Percentiles rank a stretch among this genome's conserved stretches.
Conservation (phyloP, 2,329 filamentous ascomycete species). For the Phyllosticta paracitricarpa region DNA sequence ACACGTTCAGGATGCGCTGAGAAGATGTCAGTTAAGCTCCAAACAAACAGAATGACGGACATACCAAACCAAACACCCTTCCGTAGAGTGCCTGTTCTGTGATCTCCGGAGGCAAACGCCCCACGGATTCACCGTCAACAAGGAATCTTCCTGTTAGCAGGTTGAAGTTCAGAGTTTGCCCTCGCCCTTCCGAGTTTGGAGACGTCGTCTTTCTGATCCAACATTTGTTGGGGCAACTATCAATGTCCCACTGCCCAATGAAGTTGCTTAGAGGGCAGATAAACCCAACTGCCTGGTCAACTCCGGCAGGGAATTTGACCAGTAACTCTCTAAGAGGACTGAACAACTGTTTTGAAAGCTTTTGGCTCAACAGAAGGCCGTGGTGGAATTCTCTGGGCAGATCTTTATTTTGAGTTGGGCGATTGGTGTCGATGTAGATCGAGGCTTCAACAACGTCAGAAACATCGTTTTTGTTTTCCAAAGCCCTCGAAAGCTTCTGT, state of each 20-base stretch:
- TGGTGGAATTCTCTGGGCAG: background rate
- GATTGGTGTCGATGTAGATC: conserved; percentile 29
- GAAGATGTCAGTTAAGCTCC: background rate
- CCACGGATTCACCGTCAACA: conserved; percentile 41
- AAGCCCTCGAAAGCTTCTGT: background rate
- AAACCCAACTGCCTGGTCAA: conserved; percentile 13
- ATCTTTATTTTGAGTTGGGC: background rate
- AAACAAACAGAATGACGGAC: background rate
- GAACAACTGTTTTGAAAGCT: background rate
- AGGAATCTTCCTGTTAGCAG: conserved; percentile 43
- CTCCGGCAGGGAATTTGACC: background rate
- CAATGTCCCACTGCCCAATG: background rate
- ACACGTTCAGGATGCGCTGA: background rate
- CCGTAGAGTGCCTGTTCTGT: conserved; percentile 31
- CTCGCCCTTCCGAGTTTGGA: background rate
- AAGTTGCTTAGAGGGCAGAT: background rate
- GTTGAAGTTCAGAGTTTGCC: conserved; percentile 33
- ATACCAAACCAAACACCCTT: conserved; percentile 33
- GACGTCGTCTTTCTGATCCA: background rate
- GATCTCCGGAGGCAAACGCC: conserved; percentile 39
- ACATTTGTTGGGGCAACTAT: background rate
- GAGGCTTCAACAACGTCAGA: conserved; percentile 29
- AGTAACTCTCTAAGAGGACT: background rate
- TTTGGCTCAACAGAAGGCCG: background rate
- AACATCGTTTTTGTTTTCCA: conserved; percentile 14